Conservation (phyloP, 73 alveolate genomes). For the Paramecium bursaria region DNA sequence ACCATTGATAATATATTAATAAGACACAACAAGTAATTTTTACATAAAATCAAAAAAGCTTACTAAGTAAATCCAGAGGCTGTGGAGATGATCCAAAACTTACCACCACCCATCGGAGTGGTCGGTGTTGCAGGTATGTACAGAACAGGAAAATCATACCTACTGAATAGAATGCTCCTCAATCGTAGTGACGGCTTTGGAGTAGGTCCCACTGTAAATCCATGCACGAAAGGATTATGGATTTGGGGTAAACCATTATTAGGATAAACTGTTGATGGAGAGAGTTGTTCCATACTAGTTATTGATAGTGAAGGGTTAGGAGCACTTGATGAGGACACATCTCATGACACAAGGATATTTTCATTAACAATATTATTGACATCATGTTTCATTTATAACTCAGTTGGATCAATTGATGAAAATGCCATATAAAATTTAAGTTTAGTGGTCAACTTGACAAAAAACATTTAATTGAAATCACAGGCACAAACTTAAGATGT, state of each 20-base stretch:
- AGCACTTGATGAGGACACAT: slow-evolving; percentile 94
- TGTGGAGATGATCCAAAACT: slow-evolving; percentile 75
- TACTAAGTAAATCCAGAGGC: slow-evolving; percentile 83
- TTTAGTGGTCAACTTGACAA: slow-evolving; percentile 86
- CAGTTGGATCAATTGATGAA: slow-evolving; percentile 95
- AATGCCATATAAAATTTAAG: slow-evolving; percentile 86
- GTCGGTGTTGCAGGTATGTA: slow-evolving; percentile 98
- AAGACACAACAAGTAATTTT: slow-evolving; percentile 34
- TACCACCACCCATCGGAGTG: slow-evolving; percentile 90
- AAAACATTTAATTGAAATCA: slow-evolving; percentile 85
- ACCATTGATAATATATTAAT: slow-evolving; percentile 24
- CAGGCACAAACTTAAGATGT: slow-evolving; percentile 84
- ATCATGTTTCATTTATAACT: slow-evolving; percentile 90
- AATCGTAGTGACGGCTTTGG: slow-evolving; percentile 95
- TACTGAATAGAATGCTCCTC: slow-evolving; percentile 93
- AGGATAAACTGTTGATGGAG: slow-evolving; percentile 89
- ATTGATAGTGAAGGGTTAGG: slow-evolving; percentile 95
- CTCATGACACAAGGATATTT: slow-evolving; percentile 95
- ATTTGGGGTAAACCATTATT: slow-evolving; percentile 93
- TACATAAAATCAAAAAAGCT: slow-evolving; percentile 15
- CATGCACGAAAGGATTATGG: slow-evolving; percentile 97
- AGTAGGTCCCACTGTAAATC: slow-evolving; percentile 93
- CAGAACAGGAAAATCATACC: slow-evolving; percentile 98
- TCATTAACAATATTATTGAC: slow-evolving; percentile 87
- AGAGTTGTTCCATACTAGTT: slow-evolving; percentile 80